Evolutionary conservation across 768 basidiomycete species (phyloP), one percentile per base, ranked within the genome.

Genomic region (Filobasidium floriforme): DNA sequence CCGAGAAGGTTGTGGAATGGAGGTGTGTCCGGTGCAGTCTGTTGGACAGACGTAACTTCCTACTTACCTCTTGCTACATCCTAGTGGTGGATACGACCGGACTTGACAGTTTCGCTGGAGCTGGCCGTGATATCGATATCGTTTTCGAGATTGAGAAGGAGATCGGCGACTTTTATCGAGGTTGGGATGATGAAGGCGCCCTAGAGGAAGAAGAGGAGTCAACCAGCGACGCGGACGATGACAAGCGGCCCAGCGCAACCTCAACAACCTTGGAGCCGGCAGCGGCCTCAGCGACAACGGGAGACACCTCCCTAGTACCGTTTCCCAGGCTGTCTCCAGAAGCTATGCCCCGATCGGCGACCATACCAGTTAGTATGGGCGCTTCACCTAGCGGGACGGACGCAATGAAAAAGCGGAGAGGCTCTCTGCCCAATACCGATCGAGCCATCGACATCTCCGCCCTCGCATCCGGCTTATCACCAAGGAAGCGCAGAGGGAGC

Each of bases 1-100:
- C 92, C 93, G 26, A 82, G 89, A n/a, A 74, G 82, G 1, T 69
- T 96, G 57, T 90, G 70, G 61, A 69, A 72, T 14, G 77, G 75
- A 22, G 72, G 77, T 76, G 60, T 64, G 77, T 65, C n/a, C 19
- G 19, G 18, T 40, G 6, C 24, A 41, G 11, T 37, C 32, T 37
- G 32, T 37, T 9, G 3, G 32, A 3, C 32, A 37, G 3, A 3
- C 9, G 9, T 14, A 19, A 55, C 28, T 59, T 22, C 29, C n/a
- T 18, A 18, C 55, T 59, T 18, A 4, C 1, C 9, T 37, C 9
- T 37, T 9, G 32, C 9, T 3, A 9, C 32, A 37, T 37, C 9
- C 32, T 37, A 65, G 64, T 65, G 18, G 37, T 65, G 41, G 64
- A 59, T 44, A n/a, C 65, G 72, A 73, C 77, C 62, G 77, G 77